Evolutionary conservation across 2,329 filamentous ascomycete genomes (phyloP).

Genomic region (Colletotrichum shisoi): DNA sequence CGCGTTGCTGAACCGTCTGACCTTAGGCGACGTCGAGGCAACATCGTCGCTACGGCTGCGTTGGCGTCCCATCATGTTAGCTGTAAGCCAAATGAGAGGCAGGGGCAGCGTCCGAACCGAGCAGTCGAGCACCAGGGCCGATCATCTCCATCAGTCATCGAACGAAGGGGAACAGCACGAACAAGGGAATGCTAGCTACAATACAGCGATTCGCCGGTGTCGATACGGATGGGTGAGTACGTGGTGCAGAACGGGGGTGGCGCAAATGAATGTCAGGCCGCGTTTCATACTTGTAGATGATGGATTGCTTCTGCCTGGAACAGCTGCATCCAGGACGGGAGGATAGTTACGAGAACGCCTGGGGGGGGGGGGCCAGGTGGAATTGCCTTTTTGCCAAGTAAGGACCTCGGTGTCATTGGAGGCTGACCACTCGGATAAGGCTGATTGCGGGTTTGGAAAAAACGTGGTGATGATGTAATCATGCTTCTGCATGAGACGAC

Average conservation of each 20-base stretch:
- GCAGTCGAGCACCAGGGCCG: background rate
- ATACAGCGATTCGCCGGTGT: background rate
- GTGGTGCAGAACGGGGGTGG: background rate
- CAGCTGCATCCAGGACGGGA: background rate
- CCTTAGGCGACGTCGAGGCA: slow-evolving; percentile 6
- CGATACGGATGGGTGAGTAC: too few species aligned
- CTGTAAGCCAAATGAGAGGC: background rate
- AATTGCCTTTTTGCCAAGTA: slow-evolving; percentile 17
- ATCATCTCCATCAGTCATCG: slow-evolving; percentile 6
- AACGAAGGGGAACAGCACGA: background rate
- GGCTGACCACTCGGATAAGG: slow-evolving; percentile 19
- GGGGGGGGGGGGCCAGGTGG: slow-evolving; percentile 15
- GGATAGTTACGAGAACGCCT: slow-evolving; percentile 18
- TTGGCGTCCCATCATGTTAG: slow-evolving; percentile 11
- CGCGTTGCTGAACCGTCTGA: slow-evolving; percentile 12
- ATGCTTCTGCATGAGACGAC: background rate
- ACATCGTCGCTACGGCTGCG: slow-evolving; percentile 23
- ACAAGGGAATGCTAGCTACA: background rate
- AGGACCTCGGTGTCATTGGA: slow-evolving; percentile 18
- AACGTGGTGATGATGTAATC: slow-evolving; percentile 19
- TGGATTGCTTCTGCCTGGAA: slow-evolving; percentile 17
- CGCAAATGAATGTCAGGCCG: slow-evolving; percentile 4
- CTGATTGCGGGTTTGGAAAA: slow-evolving; percentile 12
- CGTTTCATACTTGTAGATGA: slow-evolving; percentile 16
- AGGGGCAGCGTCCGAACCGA: slow-evolving; percentile 3